Percentiles rank a stretch among this genome's conserved stretches.
Evolutionary conservation across 1,284 basidiomycete genomes (phyloP).

Genomic region (Vanrija sp.): DNA sequence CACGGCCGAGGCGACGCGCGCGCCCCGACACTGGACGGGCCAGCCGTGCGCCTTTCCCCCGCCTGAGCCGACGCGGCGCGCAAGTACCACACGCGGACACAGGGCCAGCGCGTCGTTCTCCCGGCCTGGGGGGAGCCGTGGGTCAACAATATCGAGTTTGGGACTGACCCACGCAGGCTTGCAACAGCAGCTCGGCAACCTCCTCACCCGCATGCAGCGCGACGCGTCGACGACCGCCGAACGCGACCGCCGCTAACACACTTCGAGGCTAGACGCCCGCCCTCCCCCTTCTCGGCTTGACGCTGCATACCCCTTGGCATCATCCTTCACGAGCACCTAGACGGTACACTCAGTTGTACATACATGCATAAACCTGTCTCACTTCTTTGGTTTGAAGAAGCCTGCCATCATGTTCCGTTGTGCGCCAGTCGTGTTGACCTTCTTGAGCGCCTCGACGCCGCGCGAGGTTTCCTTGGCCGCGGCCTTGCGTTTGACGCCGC

Average conservation of each 20-base stretch:
- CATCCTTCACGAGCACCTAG: neutral
- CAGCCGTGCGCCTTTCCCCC: constrained; percentile 17
- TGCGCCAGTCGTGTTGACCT: constrained; percentile 38
- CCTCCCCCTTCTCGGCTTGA: neutral
- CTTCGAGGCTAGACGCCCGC: no score
- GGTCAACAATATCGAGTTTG: no score
- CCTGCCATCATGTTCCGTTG: constrained; percentile 36
- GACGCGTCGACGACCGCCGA: neutral
- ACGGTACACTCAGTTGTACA: neutral
- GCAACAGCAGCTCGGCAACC: neutral
- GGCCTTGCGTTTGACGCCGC: constrained; percentile 26
- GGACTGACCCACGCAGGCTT: neutral
- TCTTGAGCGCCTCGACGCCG: constrained; percentile 44
- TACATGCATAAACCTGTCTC: neutral
- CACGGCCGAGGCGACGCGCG: constrained; percentile 1
- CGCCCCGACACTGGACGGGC: constrained; percentile 10
- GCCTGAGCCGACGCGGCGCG: neutral
- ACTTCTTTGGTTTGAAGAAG: constrained; percentile 43
- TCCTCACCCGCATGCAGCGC: neutral
- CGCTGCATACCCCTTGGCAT: neutral
- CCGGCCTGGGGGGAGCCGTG: neutral
- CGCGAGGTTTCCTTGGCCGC: constrained; percentile 23
- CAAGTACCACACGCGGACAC: neutral
- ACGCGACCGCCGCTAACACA: no score
- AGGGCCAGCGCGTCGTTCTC: no score